phyloP scores from a whole-genome alignment of 2,329 filamentous ascomycete genomes.

The Apiospora malaysiana region DNA sequence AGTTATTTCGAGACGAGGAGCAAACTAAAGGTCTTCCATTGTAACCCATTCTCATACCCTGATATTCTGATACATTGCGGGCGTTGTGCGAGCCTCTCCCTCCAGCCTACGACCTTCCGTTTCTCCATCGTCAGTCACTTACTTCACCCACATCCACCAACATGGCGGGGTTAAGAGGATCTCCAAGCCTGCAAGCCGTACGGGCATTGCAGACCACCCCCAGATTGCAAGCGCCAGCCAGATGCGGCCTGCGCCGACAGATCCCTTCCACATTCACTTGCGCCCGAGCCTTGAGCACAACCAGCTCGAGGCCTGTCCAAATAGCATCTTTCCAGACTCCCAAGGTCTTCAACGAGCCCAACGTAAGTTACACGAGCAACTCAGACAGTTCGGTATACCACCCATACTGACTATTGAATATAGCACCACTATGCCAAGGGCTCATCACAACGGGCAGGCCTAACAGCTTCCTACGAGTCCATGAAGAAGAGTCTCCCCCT shows the following conservation, averaged over 20 bases:
- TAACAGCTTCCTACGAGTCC: slow-evolving; percentile 74
- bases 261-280: slow-evolving; percentile 26
- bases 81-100: not conserved
- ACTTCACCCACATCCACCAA: slow-evolving; percentile 10
- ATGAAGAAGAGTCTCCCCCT: slow-evolving; percentile 73
- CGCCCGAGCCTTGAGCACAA: slow-evolving; percentile 36
- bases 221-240: slow-evolving; percentile 32
- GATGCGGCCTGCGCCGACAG: slow-evolving; percentile 22
- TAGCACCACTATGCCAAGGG: slow-evolving; percentile 90
- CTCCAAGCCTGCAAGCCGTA: not conserved
- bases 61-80: not conserved
- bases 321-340: slow-evolving; percentile 89
- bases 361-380: slow-evolving; percentile 63
- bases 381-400: not conserved
- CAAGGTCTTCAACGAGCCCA: slow-evolving; percentile 90
- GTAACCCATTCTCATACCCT: not conserved
- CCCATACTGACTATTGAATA: not conserved
- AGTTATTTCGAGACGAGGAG: not conserved
- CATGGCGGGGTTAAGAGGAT: slow-evolving; percentile 19
- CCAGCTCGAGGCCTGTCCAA: slow-evolving; percentile 52
- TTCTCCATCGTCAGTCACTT: not conserved
- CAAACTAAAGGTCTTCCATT: not conserved
- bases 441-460: slow-evolving; percentile 76
- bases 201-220: not conserved
- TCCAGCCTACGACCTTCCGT: not conserved